Conservation (phyloP, 495 filamentous ascomycete species). For the Chlorociboria aeruginascens region DNA sequence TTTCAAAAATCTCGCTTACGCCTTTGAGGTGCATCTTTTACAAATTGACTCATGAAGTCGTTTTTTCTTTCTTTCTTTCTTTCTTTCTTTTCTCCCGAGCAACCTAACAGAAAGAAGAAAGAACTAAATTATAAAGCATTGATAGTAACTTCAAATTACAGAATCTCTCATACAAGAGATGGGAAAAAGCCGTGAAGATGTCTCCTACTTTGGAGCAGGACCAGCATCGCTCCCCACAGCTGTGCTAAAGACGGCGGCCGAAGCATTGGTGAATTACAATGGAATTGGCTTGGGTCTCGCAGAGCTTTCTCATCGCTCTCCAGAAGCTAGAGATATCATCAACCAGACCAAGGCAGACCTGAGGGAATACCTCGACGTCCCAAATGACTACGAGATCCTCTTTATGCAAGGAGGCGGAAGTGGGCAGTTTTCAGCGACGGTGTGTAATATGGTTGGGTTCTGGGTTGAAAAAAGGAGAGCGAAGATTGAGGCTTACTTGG, state of each 20-base stretch:
- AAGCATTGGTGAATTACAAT: conserved; percentile 73
- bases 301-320: conserved; percentile 85
- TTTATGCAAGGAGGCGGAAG: conserved; percentile 79
- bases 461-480: conserved; percentile 60
- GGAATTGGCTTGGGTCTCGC: conserved; percentile 68
- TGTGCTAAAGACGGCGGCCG: conserved; percentile 60
- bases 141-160: too few species aligned
- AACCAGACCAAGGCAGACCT: conserved; percentile 53
- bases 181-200: conserved; percentile 29
- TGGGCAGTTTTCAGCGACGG: conserved; percentile 68
- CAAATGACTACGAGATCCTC: conserved; percentile 62
- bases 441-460: conserved; percentile 67
- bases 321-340: conserved; percentile 58
- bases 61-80: too few species aligned
- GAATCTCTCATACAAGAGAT: too few species aligned
- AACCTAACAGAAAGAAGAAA: too few species aligned
- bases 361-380: conserved; percentile 59
- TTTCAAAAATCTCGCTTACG: too few species aligned
- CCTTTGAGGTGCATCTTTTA: too few species aligned
- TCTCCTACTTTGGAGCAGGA: conserved; percentile 76
- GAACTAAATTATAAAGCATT: too few species aligned
- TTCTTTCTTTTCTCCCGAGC: too few species aligned
- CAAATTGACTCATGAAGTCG: too few species aligned
- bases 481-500: conserved; percentile 24
- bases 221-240: conserved; percentile 71